Evolutionary conservation across 2,329 filamentous ascomycete species (phyloP).

Genomic region (Fusarium annulatum): DNA sequence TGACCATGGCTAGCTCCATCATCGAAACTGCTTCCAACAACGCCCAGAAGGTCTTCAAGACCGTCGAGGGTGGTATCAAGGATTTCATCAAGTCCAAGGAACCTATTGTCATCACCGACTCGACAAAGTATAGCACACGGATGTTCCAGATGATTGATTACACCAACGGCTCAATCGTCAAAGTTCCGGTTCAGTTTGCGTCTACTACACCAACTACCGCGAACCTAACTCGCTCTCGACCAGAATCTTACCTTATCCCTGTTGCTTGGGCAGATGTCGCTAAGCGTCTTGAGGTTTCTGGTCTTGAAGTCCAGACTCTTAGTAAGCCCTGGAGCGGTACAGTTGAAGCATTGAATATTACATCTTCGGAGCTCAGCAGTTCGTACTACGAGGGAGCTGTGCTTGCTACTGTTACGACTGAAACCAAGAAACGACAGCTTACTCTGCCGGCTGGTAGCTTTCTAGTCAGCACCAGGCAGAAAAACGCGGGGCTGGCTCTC

Average conservation of each 20-base stretch:
- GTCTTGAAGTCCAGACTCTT: conserved; percentile 43
- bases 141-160: conserved; percentile 44
- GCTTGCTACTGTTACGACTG: conserved; percentile 37
- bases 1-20: conserved; percentile 44
- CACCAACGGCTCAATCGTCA: conserved; percentile 42
- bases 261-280: conserved; percentile 45
- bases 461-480: conserved; percentile 48
- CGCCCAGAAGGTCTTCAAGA: conserved; percentile 42
- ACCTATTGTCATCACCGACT: conserved; percentile 47
- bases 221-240: conserved; percentile 47
- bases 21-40: conserved; percentile 47
- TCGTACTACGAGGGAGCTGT: conserved; percentile 46
- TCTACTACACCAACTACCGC: conserved; percentile 44
- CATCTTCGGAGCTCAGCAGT: conserved; percentile 28
- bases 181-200: conserved; percentile 45
- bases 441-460: conserved; percentile 46
- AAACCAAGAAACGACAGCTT: conserved; percentile 27
- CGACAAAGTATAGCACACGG: conserved; percentile 29
- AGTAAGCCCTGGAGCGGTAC: conserved; percentile 36
- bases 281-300: conserved; percentile 41
- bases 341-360: conserved; percentile 46
- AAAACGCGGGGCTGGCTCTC: conserved; percentile 47
- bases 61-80: conserved; percentile 40
- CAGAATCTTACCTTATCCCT: conserved; percentile 47
- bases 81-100: conserved; percentile 45